Evolutionary conservation across 2,329 filamentous ascomycete genomes (phyloP), one percentile per base, ranked within the genome.

Genomic region (Colletotrichum aenigma): DNA sequence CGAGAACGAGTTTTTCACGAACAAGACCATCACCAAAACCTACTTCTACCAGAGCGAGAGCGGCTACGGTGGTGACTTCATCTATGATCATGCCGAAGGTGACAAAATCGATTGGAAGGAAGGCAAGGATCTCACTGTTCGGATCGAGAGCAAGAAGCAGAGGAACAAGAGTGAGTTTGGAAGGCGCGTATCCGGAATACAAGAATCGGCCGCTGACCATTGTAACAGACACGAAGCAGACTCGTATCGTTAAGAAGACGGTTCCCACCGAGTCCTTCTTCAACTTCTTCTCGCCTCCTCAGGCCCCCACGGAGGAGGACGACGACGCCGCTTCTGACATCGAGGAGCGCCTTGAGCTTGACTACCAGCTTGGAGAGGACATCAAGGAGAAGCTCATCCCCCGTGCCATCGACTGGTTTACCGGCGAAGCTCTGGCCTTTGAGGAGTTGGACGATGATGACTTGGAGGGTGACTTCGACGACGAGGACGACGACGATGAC

Each of bases 381-480:
- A 98, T 99, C 88, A 99, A 99, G 90, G 97, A 99, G 91, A 99
- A 99, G 90, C 91, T 99, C 79, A 99, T 99, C 80, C 97, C 97
- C 78, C 96, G 96, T 80, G 97, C 97, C 74, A 97, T 99, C 81
- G 97, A 99, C 87, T 99, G 97, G 97, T 99, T 99, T 86, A 99
- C 97, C 69, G 97, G 97, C 74, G 97, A 99, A 88, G 97, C 97
- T 80, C 93, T 99, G 78, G 96, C 97, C 81, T 99, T 95, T 81
- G 97, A 99, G 90, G 96, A 98, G 85, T 87, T 98, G 76, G 94
- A 96, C 52, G 92, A 91, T 66, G 94, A 98, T 70, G 96, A 96
- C 77, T 89, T 96, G 78, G 94, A 96, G 71, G 94, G 94, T 81
- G 94, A 93, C 77, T 95, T 95, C 78, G 95, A 94, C 79, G 94